Percentiles rank a stretch among this genome's conserved stretches.
Conservation (phyloP, 2,329 filamentous ascomycete species). For the Ophiognomonia clavigignenti-juglandacearum region DNA sequence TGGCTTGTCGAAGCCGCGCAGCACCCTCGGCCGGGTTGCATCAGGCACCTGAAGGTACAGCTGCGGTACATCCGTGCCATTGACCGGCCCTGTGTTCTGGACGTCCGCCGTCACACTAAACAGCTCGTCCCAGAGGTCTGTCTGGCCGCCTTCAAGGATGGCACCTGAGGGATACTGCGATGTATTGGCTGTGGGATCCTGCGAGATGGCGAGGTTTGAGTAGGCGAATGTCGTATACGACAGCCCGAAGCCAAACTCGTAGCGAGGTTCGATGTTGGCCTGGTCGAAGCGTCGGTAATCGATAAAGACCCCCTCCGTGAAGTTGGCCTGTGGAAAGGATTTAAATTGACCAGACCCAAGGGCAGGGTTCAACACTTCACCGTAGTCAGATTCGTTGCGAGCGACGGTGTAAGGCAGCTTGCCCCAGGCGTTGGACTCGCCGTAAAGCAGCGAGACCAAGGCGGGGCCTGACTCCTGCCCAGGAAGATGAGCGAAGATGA, state of each 20-base stretch:
- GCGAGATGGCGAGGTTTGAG: constrained; percentile 34
- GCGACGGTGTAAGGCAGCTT: constrained; percentile 60
- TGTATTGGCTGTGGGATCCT: constrained; percentile 22
- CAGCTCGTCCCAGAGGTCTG: constrained; percentile 43
- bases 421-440: constrained; percentile 51
- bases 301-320: constrained; percentile 45
- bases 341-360: constrained; percentile 45
- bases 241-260: constrained; percentile 53
- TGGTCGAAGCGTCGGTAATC: constrained; percentile 53
- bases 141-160: constrained; percentile 38
- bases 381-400: constrained; percentile 51
- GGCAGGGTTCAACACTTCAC: constrained; percentile 34
- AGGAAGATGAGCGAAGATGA: constrained; percentile 60
- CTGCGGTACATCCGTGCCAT: constrained; percentile 42
- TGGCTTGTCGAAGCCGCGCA: constrained; percentile 64
- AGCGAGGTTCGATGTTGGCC: constrained; percentile 42
- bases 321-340: constrained; percentile 46
- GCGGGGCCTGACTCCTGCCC: constrained; percentile 58
- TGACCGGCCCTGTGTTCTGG: constrained; percentile 35
- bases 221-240: constrained; percentile 52
- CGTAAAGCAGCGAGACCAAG: constrained; percentile 53
- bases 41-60: constrained; percentile 42
- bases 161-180: constrained; percentile 33
- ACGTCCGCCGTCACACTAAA: constrained; percentile 34
- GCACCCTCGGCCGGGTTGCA: constrained; percentile 46